phyloP scores from a whole-genome alignment of 305 asterid species.

The Fraxinus albicans region DNA sequence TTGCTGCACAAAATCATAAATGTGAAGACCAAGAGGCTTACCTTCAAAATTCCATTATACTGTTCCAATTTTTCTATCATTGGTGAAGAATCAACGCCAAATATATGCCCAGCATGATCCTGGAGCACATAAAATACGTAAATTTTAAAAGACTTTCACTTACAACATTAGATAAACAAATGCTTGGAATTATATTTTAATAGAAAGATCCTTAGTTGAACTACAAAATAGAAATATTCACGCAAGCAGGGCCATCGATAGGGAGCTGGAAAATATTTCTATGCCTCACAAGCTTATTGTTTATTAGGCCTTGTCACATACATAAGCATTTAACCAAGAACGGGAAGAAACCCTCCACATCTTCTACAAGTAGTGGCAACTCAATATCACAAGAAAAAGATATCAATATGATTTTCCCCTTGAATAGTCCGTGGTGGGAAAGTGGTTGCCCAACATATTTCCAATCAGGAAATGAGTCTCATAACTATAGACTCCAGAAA shows the following conservation, averaged over 20 bases:
- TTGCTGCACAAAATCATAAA: conserved; percentile 11
- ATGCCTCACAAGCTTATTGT: not conserved
- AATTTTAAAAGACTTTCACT: not conserved
- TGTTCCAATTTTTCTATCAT: conserved; percentile 88
- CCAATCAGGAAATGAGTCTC: not conserved
- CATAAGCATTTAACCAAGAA: not conserved
- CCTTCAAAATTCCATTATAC: conserved; percentile 76
- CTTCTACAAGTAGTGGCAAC: not conserved
- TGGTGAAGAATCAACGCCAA: conserved; percentile 86
- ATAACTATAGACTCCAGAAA: not conserved
- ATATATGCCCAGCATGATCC: conserved; percentile 99
- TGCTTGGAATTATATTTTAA: not conserved
- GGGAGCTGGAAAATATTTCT: not conserved
- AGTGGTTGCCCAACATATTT: not conserved
- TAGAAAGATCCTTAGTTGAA: not conserved
- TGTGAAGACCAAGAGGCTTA: conserved; percentile 29
- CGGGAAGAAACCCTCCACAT: not conserved
- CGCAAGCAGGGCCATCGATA: not conserved
- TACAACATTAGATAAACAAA: conserved; percentile 10
- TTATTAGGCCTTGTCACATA: not conserved
- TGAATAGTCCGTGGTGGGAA: not conserved
- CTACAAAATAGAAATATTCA: not conserved
- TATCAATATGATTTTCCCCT: not conserved
- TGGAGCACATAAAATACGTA: conserved; percentile 27
- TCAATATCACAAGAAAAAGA: not conserved